Percentiles rank a stretch among this genome's conserved stretches.
These are phyloP conservation scores for Ophiosphaerella korrae DNA, from an alignment of 2,329 filamentous ascomycete genomes.

Conservation along the genomic window DNA sequence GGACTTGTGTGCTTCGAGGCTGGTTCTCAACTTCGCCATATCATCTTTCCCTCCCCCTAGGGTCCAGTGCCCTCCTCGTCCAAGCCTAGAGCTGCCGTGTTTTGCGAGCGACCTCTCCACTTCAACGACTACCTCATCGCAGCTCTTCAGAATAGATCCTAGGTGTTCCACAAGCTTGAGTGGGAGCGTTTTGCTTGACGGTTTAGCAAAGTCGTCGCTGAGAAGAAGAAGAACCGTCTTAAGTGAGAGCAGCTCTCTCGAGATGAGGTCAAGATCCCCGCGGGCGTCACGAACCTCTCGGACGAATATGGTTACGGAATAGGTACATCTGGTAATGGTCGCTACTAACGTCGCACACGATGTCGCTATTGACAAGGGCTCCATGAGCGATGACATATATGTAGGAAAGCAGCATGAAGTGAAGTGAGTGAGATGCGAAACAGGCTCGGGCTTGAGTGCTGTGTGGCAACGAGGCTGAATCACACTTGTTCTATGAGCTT, in stretches of 20 bases:
- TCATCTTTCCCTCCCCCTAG: constrained; percentile 8
- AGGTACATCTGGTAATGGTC: not conserved
- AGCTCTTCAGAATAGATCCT: constrained; percentile 4
- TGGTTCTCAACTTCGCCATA: constrained; percentile 9
- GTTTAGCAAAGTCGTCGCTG: constrained; percentile 2
- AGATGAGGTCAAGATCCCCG: constrained; percentile 12
- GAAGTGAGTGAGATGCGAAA: no score
- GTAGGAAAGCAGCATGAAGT: no score
- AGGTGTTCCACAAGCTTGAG: constrained; percentile 2
- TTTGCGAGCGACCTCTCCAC: not conserved
- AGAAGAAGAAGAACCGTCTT: constrained; percentile 10
- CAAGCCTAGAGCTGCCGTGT: not conserved
- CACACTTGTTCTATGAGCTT: no score
- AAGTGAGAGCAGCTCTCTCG: constrained; percentile 11
- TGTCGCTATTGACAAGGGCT: constrained; percentile 9
- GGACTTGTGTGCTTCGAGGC: constrained; percentile 10
- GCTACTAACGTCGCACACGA: constrained; percentile 5
- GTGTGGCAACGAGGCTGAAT: no score
- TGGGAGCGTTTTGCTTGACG: not conserved
- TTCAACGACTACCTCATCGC: constrained; percentile 2
- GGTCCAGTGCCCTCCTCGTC: constrained; percentile 4
- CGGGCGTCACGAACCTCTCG: constrained; percentile 15
- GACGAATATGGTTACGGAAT: constrained; percentile 8
- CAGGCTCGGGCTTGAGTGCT: no score
- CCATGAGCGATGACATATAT: not conserved